Base-by-base conservation (phyloP, 331 rosid species). In the Saraca asoca region DNA sequence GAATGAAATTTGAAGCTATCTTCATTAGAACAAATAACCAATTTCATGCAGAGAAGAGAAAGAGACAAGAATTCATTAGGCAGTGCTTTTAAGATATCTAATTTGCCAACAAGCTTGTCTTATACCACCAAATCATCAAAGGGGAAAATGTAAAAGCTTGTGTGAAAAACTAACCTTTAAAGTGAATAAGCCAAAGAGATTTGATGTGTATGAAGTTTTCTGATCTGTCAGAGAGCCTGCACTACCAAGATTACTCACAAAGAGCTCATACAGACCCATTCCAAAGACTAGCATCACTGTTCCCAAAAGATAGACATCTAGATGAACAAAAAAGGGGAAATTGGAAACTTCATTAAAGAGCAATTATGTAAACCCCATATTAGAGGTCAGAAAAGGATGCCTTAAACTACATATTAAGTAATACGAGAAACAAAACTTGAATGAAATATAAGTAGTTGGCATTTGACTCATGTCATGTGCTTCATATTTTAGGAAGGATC, bases 211-310 rank as follows among this genome's bases (percentile, higher is more conserved):
- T 33, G 83, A 61, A 73, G 74, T 66, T 15, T 71, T 64, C 69
- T 80, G 81, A 66, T 65, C 80, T 48, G 86, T 80, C 15, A 5
- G 60, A 51, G 88, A 58, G 48, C 71, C 73, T 68, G 83, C 79
- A 61, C 55, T 59, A 15, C 59, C 90, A 46, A 90, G 97, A 49
- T 86, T 85, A 80, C 99, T 94, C 65, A 94, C 82, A 70, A 94
- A 94, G 65, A 94, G 90, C 74, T 90, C 99, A 72, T 94, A 94
- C 41, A 94, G 89, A 66, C 99, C 99, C 92, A 91, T 90, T 66
- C 99, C 97, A 41, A 90, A 94, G 20, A 94, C 99, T 59, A 94
- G 81, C 99, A 94, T 94, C 77, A 94, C 99, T 4, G 99, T 94
- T 78, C 99, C 99, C 62, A 94, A 72, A 37, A 90, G 99, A 81